phyloP scores from a whole-genome alignment of 2,329 filamentous ascomycete species.

The Fusarium veterinarium region DNA sequence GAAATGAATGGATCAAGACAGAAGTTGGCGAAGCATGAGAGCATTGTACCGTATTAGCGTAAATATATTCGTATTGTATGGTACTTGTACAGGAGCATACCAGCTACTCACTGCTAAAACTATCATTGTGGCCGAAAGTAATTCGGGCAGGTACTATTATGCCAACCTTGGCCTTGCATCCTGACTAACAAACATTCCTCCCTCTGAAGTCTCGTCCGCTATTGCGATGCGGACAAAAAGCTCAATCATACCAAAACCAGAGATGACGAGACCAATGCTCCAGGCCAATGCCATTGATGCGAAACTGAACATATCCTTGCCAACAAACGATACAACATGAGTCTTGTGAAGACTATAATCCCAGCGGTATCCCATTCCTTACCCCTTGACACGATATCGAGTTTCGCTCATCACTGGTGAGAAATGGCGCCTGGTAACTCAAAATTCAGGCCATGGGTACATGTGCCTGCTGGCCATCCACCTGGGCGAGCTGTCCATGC shows the following conservation, averaged over 20 bases:
- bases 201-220: no score
- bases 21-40: not conserved
- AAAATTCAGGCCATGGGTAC: not conserved
- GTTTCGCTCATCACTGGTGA: not conserved
- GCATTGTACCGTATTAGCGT: not conserved
- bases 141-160: not conserved
- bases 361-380: not conserved
- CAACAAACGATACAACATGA: not conserved
- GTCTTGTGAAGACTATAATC: accelerated
- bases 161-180: not conserved
- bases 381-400: accelerated
- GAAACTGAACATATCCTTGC: not conserved
- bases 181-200: not conserved
- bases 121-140: not conserved
- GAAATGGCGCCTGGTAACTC: not conserved
- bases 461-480: not conserved
- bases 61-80: not conserved
- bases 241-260: not conserved
- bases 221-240: accelerated
- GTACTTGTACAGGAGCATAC: not conserved
- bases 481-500: no score
- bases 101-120: not conserved
- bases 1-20: not conserved
- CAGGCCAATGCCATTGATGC: not conserved
- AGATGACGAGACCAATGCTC: not conserved